A percentile compares a stretch with the other conserved stretches of the same genome.
phyloP scores from a whole-genome alignment of 2,329 filamentous ascomycete genomes.

The Verticillium albo-atrum region DNA sequence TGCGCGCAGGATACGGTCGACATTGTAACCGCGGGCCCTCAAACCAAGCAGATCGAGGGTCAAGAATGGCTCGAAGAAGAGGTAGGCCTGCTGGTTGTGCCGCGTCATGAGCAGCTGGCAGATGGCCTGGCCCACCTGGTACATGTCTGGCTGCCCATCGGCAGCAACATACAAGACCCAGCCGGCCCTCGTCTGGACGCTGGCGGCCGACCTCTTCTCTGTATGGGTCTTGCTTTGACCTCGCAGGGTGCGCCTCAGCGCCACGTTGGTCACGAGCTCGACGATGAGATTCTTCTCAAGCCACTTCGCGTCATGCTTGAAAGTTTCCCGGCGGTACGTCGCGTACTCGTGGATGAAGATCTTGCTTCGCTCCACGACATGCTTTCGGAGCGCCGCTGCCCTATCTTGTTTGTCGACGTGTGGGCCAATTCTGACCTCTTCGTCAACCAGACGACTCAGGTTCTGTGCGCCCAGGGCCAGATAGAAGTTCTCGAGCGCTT shows the following conservation, averaged over 20 bases:
- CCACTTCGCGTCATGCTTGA: conserved; percentile 87
- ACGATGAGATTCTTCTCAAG: conserved; percentile 80
- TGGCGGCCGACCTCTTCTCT: conserved; percentile 72
- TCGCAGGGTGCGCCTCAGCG: conserved; percentile 70
- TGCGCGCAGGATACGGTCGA: conserved; percentile 84
- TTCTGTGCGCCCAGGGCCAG: conserved; percentile 70
- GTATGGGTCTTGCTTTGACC: conserved; percentile 65
- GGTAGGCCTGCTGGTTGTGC: conserved; percentile 81
- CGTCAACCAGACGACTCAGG: conserved; percentile 73
- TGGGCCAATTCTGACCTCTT: conserved; percentile 69
- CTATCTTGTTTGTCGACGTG: conserved; percentile 61
- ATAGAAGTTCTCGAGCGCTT: conserved; percentile 81
- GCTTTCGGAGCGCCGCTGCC: conserved; percentile 68
- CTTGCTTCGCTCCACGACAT: conserved; percentile 82
- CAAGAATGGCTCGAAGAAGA: conserved; percentile 88
- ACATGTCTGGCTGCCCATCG: conserved; percentile 68
- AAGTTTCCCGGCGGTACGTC: conserved; percentile 67
- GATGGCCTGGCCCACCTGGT: conserved; percentile 86
- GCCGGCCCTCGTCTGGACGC: conserved; percentile 45
- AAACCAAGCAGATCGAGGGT: conserved; percentile 79
- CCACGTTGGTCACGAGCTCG: conserved; percentile 71
- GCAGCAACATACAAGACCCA: conserved; percentile 74
- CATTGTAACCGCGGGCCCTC: conserved; percentile 88
- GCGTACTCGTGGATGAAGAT: conserved; percentile 78
- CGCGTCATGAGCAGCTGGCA: conserved; percentile 75